These are phyloP conservation scores for Saitozyma sp. DNA, from an alignment of 768 basidiomycete genomes.

Conservation along the genomic window DNA sequence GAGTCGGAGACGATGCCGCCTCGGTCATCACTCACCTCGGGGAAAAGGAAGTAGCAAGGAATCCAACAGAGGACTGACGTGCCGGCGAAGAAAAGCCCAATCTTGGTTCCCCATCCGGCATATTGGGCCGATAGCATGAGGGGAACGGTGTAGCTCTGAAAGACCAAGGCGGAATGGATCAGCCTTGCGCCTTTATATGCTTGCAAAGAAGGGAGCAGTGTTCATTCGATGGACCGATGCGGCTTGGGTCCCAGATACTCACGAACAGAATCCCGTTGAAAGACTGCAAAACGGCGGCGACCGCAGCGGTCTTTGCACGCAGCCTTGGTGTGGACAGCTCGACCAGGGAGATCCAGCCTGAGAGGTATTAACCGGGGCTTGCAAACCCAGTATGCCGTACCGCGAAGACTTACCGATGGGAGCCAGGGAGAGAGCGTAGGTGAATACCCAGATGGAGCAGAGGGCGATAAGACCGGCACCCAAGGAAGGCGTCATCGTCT, in stretches of 20 bases:
- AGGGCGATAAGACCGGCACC: conserved; percentile 17
- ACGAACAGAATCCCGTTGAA: conserved; percentile 17
- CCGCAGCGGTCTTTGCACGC: conserved; percentile 22
- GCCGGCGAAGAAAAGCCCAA: conserved; percentile 11
- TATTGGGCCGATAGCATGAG: conserved; percentile 24
- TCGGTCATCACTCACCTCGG: conserved; percentile 13
- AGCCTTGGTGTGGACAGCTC: conserved; percentile 24
- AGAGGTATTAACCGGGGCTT: no score
- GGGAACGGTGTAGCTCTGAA: conserved; percentile 20
- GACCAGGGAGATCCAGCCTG: conserved; percentile 15
- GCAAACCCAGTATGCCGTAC: background rate
- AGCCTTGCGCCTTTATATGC: background rate
- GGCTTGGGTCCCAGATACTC: conserved; percentile 21
- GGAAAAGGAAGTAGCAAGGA: conserved; percentile 20
- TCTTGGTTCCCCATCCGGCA: background rate
- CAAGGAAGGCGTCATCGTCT: background rate
- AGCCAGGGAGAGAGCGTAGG: conserved; percentile 20
- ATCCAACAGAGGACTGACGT: conserved; percentile 3
- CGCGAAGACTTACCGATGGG: conserved; percentile 14
- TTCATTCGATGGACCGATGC: no score
- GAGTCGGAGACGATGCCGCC: background rate
- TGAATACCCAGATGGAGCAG: conserved; percentile 18
- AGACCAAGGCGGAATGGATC: conserved; percentile 3
- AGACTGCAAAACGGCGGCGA: conserved; percentile 15
- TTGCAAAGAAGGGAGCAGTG: no score